A percentile compares a stretch with the other conserved stretches of the same genome.
phyloP scores from a whole-genome alignment of 2,329 filamentous ascomycete genomes.

The Sphaerostilbella broomeana region DNA sequence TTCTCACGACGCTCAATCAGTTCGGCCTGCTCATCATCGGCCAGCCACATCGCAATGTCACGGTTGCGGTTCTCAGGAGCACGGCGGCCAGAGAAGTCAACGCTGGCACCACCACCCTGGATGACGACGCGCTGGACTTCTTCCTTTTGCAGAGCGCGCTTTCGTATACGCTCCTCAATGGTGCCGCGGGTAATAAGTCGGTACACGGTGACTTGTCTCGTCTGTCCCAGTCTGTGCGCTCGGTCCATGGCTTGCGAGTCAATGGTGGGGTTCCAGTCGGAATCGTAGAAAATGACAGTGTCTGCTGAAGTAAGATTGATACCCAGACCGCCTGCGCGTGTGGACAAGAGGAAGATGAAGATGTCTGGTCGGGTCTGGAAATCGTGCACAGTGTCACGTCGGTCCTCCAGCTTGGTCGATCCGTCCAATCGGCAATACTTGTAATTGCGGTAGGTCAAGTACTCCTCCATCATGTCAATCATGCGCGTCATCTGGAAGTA shows the following conservation, averaged over 20 bases:
- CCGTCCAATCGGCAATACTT: constrained; percentile 96
- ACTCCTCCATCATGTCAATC: constrained; percentile 99
- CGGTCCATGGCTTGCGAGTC: constrained; percentile 99
- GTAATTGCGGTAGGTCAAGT: constrained; percentile 97
- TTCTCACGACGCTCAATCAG: constrained; percentile 89
- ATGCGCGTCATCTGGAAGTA: constrained; percentile 99
- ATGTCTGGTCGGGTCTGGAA: constrained; percentile 94
- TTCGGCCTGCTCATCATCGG: constrained; percentile 92
- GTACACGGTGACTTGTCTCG: constrained; percentile 92
- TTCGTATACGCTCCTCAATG: constrained; percentile 96
- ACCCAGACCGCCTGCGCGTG: constrained; percentile 91
- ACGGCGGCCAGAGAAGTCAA: constrained; percentile 92
- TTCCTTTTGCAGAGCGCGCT: constrained; percentile 95
- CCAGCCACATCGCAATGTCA: constrained; percentile 98
- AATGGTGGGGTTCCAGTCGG: constrained; percentile 98
- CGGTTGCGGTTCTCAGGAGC: constrained; percentile 88
- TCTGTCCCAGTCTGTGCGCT: constrained; percentile 94
- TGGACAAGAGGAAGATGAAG: constrained; percentile 94
- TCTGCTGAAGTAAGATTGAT: constrained; percentile 96
- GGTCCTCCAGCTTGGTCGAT: constrained; percentile 93
- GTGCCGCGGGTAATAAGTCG: constrained; percentile 94
- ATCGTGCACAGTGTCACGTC: constrained; percentile 90
- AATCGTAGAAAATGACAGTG: constrained; percentile 99
- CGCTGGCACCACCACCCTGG: constrained; percentile 79
- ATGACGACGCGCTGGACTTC: constrained; percentile 98